Evolutionary conservation across 169 alveolate species (phyloP), one percentile per base, ranked within the genome.

Genomic region (Cryptosporidium canis): DNA sequence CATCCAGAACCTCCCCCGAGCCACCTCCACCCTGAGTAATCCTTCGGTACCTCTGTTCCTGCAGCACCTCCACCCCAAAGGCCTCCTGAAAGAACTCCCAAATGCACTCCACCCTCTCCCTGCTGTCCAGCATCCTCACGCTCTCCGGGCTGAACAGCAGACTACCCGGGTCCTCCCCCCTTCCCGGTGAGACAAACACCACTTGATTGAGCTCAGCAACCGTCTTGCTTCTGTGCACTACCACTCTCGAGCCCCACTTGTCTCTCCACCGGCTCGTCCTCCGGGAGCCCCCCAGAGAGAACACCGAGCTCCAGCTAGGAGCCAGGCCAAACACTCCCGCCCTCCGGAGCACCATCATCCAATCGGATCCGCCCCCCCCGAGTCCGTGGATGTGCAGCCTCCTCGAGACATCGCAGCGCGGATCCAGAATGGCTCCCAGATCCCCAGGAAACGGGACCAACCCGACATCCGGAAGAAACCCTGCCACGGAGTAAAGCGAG

Each of bases 391-490:
- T 58, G 39, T 45, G 70, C 16, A 77, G 14, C 14, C 43, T 43
- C 39, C 85, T 77, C 37, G 35, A 71, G 16, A 58, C 18, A 24
- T 41, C 61, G 11, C 72, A 77, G 24, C 66, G 55, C n/a, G 70
- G 72, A 35, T 77, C 71, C 27, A 77, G 12, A 31, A 77, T 41
- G n/a, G 63, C 35, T 12, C 77, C 39, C 37, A 77, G 41, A 56
- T 77, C 71, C 9, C 71, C 85, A 43, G 71, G 64, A 58, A 56
- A 77, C 33, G 18, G 61, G 8, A 33, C 53, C 3, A 77, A 31
- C 2, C 71, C 71, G 27, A 77, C 58, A n/a, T 77, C 85, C 33
- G 85, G 85, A 14, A 77, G 85, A 77, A 77, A 77, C 2, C 85
- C 85, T 1, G 66, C n/a, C 16, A 61, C 61, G 18, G 85, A 77